A percentile compares a stretch with the other conserved stretches of the same genome.
Evolutionary conservation across 148 eudicot genomes (phyloP).

Genomic region (Fagopyrum tataricum): DNA sequence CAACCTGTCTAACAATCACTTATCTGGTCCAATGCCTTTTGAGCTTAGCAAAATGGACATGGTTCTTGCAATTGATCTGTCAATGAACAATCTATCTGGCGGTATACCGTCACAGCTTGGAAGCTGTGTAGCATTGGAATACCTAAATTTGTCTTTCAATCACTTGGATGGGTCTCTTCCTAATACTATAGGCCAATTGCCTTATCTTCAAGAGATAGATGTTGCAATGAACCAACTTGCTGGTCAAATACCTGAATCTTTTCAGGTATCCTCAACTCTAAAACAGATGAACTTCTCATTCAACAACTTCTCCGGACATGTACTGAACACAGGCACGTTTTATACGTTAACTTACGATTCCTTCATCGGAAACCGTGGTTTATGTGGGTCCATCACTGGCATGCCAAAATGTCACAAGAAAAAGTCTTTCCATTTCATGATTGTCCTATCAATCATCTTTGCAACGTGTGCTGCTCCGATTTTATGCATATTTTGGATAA

Average conservation of each 20-base stretch:
- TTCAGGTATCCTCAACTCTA: constrained; percentile 44
- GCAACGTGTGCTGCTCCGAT: constrained; percentile 28
- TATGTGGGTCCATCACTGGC: constrained; percentile 62
- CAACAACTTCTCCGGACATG: constrained; percentile 55
- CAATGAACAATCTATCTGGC: constrained; percentile 49
- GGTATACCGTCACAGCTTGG: constrained; percentile 62
- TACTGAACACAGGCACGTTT: constrained; percentile 46
- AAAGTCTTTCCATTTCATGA: constrained; percentile 16
- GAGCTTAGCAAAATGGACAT: constrained; percentile 85
- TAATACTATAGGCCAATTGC: constrained; percentile 38
- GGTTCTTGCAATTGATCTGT: constrained; percentile 74
- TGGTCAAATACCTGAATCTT: constrained; percentile 53
- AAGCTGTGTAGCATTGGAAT: constrained; percentile 66
- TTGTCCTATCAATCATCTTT: constrained; percentile 32
- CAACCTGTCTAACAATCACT: constrained; percentile 57
- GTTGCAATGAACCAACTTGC: constrained; percentile 46
- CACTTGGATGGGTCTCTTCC: constrained; percentile 47
- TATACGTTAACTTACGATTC: constrained; percentile 33
- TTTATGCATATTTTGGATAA: constrained; percentile 29
- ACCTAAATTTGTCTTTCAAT: constrained; percentile 54
- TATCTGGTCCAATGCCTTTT: constrained; percentile 54
- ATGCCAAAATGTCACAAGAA: constrained; percentile 36
- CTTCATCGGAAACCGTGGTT: constrained; percentile 49
- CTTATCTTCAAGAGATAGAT: constrained; percentile 55
- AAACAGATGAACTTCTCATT: constrained; percentile 50